These are phyloP conservation scores for Sistotremastrum niveocremeum DNA, from an alignment of 768 basidiomycete genomes.

Conservation along the genomic window DNA sequence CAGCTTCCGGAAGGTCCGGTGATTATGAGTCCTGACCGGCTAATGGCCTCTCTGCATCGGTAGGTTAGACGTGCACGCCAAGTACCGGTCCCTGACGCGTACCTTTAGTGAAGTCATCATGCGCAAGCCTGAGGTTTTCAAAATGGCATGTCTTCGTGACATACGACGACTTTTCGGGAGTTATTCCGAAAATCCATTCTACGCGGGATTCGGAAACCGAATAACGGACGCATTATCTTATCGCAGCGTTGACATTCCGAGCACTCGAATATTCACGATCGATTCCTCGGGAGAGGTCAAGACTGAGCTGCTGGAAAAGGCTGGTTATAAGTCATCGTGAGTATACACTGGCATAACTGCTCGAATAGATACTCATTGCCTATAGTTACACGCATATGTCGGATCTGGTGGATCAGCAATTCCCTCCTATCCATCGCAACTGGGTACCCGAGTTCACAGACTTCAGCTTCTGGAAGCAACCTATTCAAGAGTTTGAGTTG, in stretches of 20 bases:
- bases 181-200: conserved; percentile 64
- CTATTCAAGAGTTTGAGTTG: conserved; percentile 62
- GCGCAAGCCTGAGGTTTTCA: conserved; percentile 99
- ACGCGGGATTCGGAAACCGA: conserved; percentile 94
- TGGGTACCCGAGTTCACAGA: conserved; percentile 88
- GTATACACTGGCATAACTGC: conserved; percentile 14
- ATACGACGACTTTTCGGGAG: conserved; percentile 84
- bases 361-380: not conserved
- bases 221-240: conserved; percentile 99
- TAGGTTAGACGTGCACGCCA: conserved; percentile 20
- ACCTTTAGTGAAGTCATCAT: conserved; percentile 82
- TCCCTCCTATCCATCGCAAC: conserved; percentile 87
- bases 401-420: conserved; percentile 99
- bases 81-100: not conserved
- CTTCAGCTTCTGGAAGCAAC: conserved; percentile 90
- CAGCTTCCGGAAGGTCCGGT: conserved; percentile 97
- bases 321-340: conserved; percentile 93
- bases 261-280: conserved; percentile 84
- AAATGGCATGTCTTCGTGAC: conserved; percentile 97
- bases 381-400: conserved; percentile 94
- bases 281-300: conserved; percentile 92
- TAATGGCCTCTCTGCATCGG: conserved; percentile 93
- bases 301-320: conserved; percentile 90
- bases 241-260: conserved; percentile 87
- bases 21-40: conserved; percentile 94